Percentiles rank a stretch among this genome's conserved stretches.
phyloP scores from a whole-genome alignment of 768 basidiomycete species.

The Dioszegia aurantiaca region DNA sequence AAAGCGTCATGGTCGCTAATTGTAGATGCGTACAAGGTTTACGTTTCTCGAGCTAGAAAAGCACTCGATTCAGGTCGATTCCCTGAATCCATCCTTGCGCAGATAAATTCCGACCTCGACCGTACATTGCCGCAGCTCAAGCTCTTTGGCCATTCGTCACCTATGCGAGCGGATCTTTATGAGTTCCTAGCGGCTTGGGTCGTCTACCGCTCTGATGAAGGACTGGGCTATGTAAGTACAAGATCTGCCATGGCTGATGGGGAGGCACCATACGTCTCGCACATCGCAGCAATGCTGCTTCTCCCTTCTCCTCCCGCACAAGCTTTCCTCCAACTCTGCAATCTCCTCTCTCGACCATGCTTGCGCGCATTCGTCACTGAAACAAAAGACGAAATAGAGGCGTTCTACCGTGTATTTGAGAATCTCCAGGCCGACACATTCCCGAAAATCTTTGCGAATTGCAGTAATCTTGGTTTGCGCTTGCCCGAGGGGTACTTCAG shows the following conservation, averaged over 20 bases:
- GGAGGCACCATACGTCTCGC: conserved; percentile 45
- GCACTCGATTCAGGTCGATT: conserved; percentile 42
- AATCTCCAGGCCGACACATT: conserved; percentile 49
- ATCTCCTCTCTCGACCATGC: conserved; percentile 45
- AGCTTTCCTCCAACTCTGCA: conserved; percentile 46
- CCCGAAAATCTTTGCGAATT: conserved; percentile 51
- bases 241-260: background rate
- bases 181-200: conserved; percentile 50
- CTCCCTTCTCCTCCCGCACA: conserved; percentile 38
- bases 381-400: conserved; percentile 45
- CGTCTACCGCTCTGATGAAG: conserved; percentile 48
- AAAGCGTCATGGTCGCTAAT: background rate
- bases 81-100: conserved; percentile 35
- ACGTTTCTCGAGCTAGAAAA: conserved; percentile 33
- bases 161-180: conserved; percentile 45
- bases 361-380: conserved; percentile 47
- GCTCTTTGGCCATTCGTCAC: conserved; percentile 39
- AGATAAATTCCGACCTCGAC: conserved; percentile 42
- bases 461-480: conserved; percentile 46
- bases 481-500: conserved; percentile 49
- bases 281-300: conserved; percentile 47
- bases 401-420: conserved; percentile 50
- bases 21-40: conserved; percentile 42
- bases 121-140: conserved; percentile 37
- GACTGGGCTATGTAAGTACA: conserved; percentile 46